Percentiles rank a stretch among this genome's conserved stretches.
Conservation (phyloP, 306 rosid genomes). For the Boehmeria nivea region DNA sequence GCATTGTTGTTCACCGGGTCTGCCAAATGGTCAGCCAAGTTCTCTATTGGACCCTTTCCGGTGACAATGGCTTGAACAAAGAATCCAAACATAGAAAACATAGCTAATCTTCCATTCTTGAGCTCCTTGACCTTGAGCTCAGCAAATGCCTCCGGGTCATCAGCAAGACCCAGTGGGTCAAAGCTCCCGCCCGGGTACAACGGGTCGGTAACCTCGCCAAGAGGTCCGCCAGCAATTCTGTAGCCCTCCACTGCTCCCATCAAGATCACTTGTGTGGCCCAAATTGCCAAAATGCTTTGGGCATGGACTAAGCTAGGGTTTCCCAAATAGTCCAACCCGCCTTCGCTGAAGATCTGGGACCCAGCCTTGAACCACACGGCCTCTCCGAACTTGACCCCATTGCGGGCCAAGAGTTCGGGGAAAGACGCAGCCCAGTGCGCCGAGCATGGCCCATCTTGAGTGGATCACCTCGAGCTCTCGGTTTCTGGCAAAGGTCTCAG, state of each 20-base stretch:
- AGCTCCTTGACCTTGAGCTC: slow-evolving; percentile 31
- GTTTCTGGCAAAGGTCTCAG: slow-evolving; percentile 30
- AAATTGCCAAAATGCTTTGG: slow-evolving; percentile 29
- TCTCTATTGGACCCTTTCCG: slow-evolving; percentile 32
- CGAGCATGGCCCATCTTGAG: slow-evolving; percentile 22
- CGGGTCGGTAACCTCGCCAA: slow-evolving; percentile 27
- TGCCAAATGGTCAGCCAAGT: slow-evolving; percentile 30
- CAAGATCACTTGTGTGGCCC: slow-evolving; percentile 28
- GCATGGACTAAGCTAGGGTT: slow-evolving; percentile 31
- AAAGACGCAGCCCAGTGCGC: slow-evolving; percentile 33
- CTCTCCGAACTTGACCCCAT: slow-evolving; percentile 32
- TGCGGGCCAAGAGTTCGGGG: slow-evolving; percentile 29
- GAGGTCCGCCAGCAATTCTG: slow-evolving; percentile 29
- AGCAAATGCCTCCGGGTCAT: slow-evolving; percentile 29
- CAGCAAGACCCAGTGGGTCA: slow-evolving; percentile 29
- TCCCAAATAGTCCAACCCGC: slow-evolving; percentile 33
- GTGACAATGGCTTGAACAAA: slow-evolving; percentile 36
- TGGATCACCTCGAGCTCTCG: slow-evolving; percentile 30
- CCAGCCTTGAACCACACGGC: slow-evolving; percentile 38
- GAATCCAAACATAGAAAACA: slow-evolving; percentile 30
- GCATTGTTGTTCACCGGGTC: slow-evolving; percentile 34
- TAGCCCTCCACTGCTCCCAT: slow-evolving; percentile 25
- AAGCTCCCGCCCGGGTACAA: slow-evolving; percentile 30
- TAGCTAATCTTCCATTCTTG: slow-evolving; percentile 26
- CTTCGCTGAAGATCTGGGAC: slow-evolving; percentile 34